Evolutionary conservation across 179 eudicot genomes (phyloP).

Genomic region (Sideroxylon spinosum): DNA sequence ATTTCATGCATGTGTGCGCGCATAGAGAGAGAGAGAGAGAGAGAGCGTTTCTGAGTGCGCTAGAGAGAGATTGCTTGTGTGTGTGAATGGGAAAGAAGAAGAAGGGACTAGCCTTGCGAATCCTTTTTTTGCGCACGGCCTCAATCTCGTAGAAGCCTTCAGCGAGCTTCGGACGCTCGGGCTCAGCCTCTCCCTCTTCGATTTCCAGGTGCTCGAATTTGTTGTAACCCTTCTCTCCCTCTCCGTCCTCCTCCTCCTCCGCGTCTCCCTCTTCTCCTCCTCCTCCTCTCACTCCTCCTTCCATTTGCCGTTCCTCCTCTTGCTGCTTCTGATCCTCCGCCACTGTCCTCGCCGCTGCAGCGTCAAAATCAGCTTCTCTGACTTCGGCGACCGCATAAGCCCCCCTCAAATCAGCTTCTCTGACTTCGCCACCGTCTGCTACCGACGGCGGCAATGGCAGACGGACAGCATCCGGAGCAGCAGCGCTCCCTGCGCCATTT

Average conservation of each 20-base stretch:
- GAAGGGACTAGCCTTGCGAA: constrained; percentile 51
- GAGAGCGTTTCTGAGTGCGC: not conserved
- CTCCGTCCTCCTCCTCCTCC: constrained; percentile 1
- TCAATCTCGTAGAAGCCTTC: constrained; percentile 83
- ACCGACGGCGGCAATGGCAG: not conserved
- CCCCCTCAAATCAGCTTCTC: not conserved
- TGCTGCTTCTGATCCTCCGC: not conserved
- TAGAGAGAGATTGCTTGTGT: no score
- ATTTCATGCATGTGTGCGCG: not conserved
- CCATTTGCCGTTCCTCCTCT: not conserved
- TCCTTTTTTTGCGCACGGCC: constrained; percentile 61
- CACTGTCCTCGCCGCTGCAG: not conserved
- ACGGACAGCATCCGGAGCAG: not conserved
- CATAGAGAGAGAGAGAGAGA: not conserved
- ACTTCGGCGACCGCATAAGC: not conserved
- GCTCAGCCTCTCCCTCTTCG: constrained; percentile 25
- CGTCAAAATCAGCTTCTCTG: not conserved
- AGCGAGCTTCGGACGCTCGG: constrained; percentile 54
- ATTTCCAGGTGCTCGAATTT: constrained; percentile 9
- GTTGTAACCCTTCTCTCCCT: constrained; percentile 10
- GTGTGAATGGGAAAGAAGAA: no score
- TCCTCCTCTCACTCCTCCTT: not conserved
- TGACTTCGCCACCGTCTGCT: not conserved
- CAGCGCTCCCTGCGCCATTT: not conserved
- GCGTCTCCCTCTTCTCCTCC: constrained; percentile 9